Evolutionary conservation across 2,329 filamentous ascomycete genomes (phyloP).

Genomic region (Ophiocordyceps sinensis): DNA sequence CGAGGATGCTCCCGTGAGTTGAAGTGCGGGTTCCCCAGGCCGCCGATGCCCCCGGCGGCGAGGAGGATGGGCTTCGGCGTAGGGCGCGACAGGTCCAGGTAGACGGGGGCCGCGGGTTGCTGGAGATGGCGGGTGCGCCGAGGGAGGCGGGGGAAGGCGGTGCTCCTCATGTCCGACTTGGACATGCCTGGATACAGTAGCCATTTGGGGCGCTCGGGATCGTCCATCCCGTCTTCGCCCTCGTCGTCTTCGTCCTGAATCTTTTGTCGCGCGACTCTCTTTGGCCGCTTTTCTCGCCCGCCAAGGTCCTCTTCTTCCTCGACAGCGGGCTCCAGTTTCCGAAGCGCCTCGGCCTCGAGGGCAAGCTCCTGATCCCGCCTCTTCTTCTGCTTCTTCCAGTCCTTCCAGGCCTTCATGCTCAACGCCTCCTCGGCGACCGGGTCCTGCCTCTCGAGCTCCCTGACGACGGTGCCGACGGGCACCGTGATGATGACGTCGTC

Average conservation of each 20-base stretch:
- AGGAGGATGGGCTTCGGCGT: constrained; percentile 77
- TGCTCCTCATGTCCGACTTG: constrained; percentile 48
- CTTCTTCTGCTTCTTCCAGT: neutral
- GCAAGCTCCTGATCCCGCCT: constrained; percentile 1
- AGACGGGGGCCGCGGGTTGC: constrained; percentile 60
- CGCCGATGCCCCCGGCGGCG: constrained; percentile 75
- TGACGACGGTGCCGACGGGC: constrained; percentile 80
- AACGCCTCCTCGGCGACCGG: constrained; percentile 54
- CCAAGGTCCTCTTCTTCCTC: constrained; percentile 1
- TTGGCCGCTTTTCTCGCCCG: neutral
- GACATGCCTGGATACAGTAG: constrained; percentile 69
- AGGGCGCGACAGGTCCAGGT: constrained; percentile 57
- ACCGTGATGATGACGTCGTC: constrained; percentile 82
- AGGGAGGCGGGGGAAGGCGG: constrained; percentile 36
- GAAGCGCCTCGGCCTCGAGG: constrained; percentile 2
- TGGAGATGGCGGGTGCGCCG: constrained; percentile 39
- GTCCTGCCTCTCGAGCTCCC: constrained; percentile 67
- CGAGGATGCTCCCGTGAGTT: constrained; percentile 57
- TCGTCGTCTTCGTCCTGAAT: constrained; percentile 12
- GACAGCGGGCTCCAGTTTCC: neutral
- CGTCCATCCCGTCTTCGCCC: constrained; percentile 26
- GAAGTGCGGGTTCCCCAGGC: constrained; percentile 89
- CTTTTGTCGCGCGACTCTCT: neutral
- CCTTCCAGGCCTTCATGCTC: constrained; percentile 6
- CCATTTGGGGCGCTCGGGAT: constrained; percentile 56